Evolutionary conservation across 441 rosid species (phyloP), one percentile per base, ranked within the genome.

Genomic region (Arabidopsis lyrata): DNA sequence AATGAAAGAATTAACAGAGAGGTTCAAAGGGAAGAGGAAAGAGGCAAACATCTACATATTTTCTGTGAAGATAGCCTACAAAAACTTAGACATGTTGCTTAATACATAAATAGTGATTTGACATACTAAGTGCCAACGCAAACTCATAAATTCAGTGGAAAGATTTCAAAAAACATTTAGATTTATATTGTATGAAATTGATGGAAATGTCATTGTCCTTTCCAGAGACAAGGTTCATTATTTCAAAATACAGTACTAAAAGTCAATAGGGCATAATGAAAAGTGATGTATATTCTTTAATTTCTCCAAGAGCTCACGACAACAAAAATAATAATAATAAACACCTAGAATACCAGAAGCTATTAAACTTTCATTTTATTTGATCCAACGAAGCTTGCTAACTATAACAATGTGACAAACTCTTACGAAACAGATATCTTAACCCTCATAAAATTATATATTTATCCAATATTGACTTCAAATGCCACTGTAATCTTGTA

Each of bases 131-230:
- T 59, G 14, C 7, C 41, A 73, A 56, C 65, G 52, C 9, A 54
- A 73, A 47, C 32, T 64, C 42, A 65, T 20, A 14, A 5, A 57
- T 35, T 36, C 52, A 14, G 45, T 42, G 63, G 56, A 44, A 22
- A 13, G 20, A 32, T 34, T 22, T 35, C 36, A 13, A 20, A 41
- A 16, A 27, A 45, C 9, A 52, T 49, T 49, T 41, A 14, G 45
- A 44, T 63, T 64, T 11, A 44, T 18, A 45, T 6, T 20, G 10
- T 45, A 45, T 15, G 32, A 45, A 45, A 64, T 3, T 29, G 44
- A 56, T 65, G 49, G 20, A 50, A 73, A 45, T 45, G 18, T 45
- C 49, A 57, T 6, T 36, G 59, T 55, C 59, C 41, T 35, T 63
- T 56, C 47, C 24, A 68, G 14, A 44, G 32, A 31, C 6, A 29